These are phyloP conservation scores for Sonneratia alba DNA, from an alignment of 345 rosid genomes.

Conservation along the genomic window DNA sequence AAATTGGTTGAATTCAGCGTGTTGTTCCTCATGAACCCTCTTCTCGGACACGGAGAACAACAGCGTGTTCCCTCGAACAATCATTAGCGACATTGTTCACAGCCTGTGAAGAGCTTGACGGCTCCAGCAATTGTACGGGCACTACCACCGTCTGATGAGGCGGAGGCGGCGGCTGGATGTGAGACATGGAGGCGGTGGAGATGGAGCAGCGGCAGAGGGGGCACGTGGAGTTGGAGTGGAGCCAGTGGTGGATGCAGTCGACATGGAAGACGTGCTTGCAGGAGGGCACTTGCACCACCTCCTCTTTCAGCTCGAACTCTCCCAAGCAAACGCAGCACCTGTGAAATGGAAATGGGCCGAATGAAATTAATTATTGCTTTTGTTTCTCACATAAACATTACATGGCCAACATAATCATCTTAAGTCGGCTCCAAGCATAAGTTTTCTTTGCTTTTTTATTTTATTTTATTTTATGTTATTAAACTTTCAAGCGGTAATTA, in stretches of 20 bases:
- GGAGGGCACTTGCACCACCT: constrained; percentile 69
- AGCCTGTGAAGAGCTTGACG: background rate
- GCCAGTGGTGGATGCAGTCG: constrained; percentile 85
- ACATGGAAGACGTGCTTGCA: constrained; percentile 85
- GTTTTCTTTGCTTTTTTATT: no score
- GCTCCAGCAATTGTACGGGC: background rate
- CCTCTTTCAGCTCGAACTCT: constrained; percentile 78
- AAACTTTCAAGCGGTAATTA: background rate
- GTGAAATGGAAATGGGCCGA: background rate
- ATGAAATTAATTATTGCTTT: no score
- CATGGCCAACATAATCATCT: background rate
- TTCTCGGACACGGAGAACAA: background rate
- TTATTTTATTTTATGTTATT: no score
- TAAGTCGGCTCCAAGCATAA: background rate
- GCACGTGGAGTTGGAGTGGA: constrained; percentile 71
- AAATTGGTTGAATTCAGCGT: background rate
- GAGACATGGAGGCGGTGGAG: constrained; percentile 21
- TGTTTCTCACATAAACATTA: background rate
- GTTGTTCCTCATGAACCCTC: background rate
- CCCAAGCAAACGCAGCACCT: constrained; percentile 96
- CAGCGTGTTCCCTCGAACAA: constrained; percentile 2
- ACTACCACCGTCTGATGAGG: background rate
- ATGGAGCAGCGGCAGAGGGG: constrained; percentile 80
- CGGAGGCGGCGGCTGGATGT: background rate
- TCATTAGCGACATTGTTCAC: background rate